These are phyloP conservation scores for Clavispora santaluciae DNA, from an alignment of 805 yeast genomes.

Conservation along the genomic window DNA sequence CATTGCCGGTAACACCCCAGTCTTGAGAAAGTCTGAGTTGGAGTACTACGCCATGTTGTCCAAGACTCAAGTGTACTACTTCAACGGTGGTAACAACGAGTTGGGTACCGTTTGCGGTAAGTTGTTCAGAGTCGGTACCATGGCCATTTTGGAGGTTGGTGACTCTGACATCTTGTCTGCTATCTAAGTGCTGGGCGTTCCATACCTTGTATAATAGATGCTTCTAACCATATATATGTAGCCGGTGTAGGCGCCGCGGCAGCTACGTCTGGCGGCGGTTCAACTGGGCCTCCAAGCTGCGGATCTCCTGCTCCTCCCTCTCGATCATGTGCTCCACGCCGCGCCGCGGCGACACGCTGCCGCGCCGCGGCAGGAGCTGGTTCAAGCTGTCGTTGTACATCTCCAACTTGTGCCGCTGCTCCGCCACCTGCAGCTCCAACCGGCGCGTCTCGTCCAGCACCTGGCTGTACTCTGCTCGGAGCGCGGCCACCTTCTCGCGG, in stretches of 20 bases:
- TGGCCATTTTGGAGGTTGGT: conserved; percentile 97
- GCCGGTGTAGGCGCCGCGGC: background rate
- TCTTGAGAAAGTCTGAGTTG: conserved; percentile 98
- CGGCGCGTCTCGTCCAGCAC: conserved; percentile 36
- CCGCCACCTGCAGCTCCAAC: conserved; percentile 40
- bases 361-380: conserved; percentile 18
- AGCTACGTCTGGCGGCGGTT: background rate
- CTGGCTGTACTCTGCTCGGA: conserved; percentile 31
- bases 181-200: conserved; percentile 21
- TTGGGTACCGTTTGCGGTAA: conserved; percentile 99
- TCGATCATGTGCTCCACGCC: conserved; percentile 38
- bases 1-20: conserved; percentile 99
- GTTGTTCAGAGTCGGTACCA: conserved; percentile 98
- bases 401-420: conserved; percentile 39
- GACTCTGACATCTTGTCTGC: conserved; percentile 96
- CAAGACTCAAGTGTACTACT: conserved; percentile 95
- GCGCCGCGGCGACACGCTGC: conserved; percentile 4
- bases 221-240: background rate
- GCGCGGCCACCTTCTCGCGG: background rate
- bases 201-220: conserved; percentile 6
- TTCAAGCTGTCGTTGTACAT: conserved; percentile 22
- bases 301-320: conserved; percentile 44
- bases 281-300: conserved; percentile 36
- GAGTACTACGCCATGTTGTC: conserved; percentile 99
- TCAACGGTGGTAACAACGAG: conserved; percentile 99